phyloP scores from a whole-genome alignment of 164 flowering plant genomes.

The Cinnamomum micranthum region DNA sequence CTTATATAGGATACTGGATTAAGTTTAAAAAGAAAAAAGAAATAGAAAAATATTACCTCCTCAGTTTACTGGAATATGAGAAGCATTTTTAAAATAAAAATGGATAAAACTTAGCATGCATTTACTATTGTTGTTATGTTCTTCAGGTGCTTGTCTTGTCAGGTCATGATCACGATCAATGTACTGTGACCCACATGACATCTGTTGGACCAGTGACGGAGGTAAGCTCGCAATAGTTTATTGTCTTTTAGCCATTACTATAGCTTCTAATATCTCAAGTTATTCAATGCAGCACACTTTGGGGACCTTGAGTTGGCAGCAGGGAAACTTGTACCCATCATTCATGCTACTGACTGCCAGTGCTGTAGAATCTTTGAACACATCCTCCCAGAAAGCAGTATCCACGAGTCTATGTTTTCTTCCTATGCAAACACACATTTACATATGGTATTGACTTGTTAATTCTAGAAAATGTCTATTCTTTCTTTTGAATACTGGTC shows the following conservation, averaged over 20 bases:
- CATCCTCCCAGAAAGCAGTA: slow-evolving; percentile 34
- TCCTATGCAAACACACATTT: slow-evolving; percentile 70
- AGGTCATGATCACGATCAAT: slow-evolving; percentile 98
- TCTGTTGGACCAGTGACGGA: slow-evolving; percentile 50
- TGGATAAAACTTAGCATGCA: background rate
- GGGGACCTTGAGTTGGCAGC: slow-evolving; percentile 96
- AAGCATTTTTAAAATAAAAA: background rate
- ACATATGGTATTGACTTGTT: slow-evolving; percentile 58
- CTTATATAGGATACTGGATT: background rate
- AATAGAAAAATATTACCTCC: too few relatives aligned
- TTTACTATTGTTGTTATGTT: slow-evolving; percentile 10
- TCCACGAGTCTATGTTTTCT: slow-evolving; percentile 69
- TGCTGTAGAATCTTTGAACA: slow-evolving; percentile 30
- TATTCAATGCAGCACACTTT: slow-evolving; percentile 67
- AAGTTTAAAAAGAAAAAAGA: background rate
- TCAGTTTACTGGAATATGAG: background rate
- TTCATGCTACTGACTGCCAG: slow-evolving; percentile 78
- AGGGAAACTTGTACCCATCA: slow-evolving; percentile 91
- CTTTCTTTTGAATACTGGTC: background rate
- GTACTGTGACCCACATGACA: slow-evolving; percentile 59
- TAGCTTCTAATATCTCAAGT: background rate
- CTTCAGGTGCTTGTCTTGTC: slow-evolving; percentile 71
- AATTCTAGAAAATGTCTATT: background rate
- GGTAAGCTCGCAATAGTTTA: slow-evolving; percentile 38
- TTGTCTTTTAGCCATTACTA: slow-evolving; percentile 5